Evolutionary conservation across 306 rosid species (phyloP).

Genomic region (Morella rubra): DNA sequence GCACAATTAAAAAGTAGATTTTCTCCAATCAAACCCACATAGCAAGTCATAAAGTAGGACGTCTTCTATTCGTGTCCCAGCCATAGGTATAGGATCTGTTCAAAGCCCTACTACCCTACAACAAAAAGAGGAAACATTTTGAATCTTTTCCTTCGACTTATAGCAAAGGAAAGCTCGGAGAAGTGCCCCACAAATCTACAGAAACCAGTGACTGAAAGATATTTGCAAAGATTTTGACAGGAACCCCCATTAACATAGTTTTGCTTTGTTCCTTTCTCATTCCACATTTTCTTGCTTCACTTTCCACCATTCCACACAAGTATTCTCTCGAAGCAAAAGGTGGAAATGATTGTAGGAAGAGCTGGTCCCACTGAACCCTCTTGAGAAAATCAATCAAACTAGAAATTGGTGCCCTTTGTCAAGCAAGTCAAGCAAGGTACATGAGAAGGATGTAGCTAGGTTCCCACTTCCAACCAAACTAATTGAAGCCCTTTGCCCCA

Average conservation of each 20-base stretch:
- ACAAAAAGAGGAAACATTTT: slow-evolving; percentile 68
- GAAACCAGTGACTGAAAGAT: slow-evolving; percentile 60
- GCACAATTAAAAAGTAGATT: slow-evolving; percentile 42
- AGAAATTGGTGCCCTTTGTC: slow-evolving; percentile 47
- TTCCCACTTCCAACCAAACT: no score
- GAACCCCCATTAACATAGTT: slow-evolving; percentile 80
- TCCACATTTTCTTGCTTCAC: slow-evolving; percentile 61
- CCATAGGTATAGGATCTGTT: slow-evolving; percentile 43
- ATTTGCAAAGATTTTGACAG: slow-evolving; percentile 80
- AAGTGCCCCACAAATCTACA: slow-evolving; percentile 65
- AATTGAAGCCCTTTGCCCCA: no score
- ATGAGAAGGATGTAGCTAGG: slow-evolving; percentile 25
- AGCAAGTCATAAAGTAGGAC: slow-evolving; percentile 42
- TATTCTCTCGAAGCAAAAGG: slow-evolving; percentile 76
- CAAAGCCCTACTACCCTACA: slow-evolving; percentile 34
- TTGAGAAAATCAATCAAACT: slow-evolving; percentile 51
- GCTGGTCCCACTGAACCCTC: slow-evolving; percentile 46
- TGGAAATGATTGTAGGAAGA: slow-evolving; percentile 49
- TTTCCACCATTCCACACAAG: slow-evolving; percentile 64
- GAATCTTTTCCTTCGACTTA: slow-evolving; percentile 68
- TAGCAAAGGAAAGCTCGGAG: slow-evolving; percentile 52
- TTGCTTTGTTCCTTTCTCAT: slow-evolving; percentile 73
- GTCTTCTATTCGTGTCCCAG: slow-evolving; percentile 47
- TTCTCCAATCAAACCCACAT: slow-evolving; percentile 47
- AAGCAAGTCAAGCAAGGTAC: slow-evolving; percentile 42